Evolutionary conservation across 306 rosid species (phyloP).

Genomic region (Glycine tomentella): DNA sequence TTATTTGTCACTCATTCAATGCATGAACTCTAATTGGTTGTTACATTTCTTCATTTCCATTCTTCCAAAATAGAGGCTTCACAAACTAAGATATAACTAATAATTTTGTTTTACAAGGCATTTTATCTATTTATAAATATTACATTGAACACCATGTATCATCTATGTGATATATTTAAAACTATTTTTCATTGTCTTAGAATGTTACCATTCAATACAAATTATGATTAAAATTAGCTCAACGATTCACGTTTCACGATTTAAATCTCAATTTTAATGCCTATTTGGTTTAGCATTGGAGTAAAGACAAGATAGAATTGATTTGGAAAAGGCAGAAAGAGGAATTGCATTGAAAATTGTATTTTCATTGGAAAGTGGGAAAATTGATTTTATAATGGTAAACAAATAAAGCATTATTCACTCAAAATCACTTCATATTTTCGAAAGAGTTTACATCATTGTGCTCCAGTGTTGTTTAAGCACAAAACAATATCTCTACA

Average conservation of each 20-base stretch:
- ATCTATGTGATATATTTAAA: background rate
- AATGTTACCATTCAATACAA: background rate
- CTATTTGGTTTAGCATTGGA: background rate
- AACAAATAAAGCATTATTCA: background rate
- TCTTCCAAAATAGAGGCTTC: background rate
- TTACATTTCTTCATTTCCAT: constrained; percentile 3
- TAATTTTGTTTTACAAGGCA: background rate
- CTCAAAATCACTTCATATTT: constrained; percentile 16
- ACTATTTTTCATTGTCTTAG: background rate
- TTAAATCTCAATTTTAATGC: background rate
- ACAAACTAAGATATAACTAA: background rate
- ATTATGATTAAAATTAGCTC: background rate
- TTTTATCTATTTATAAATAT: background rate
- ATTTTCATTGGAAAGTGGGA: background rate
- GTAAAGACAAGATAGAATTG: background rate
- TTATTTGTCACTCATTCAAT: background rate
- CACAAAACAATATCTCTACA: constrained; percentile 6
- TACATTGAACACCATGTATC: background rate
- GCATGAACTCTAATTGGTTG: background rate
- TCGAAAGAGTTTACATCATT: background rate
- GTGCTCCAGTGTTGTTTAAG: background rate
- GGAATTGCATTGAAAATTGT: background rate
- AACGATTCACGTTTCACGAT: background rate
- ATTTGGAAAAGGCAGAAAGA: background rate
- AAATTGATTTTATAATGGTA: background rate